Evolutionary conservation across 108 stramenopile genomes (phyloP).

Genomic region (Cyclotella sp.): DNA sequence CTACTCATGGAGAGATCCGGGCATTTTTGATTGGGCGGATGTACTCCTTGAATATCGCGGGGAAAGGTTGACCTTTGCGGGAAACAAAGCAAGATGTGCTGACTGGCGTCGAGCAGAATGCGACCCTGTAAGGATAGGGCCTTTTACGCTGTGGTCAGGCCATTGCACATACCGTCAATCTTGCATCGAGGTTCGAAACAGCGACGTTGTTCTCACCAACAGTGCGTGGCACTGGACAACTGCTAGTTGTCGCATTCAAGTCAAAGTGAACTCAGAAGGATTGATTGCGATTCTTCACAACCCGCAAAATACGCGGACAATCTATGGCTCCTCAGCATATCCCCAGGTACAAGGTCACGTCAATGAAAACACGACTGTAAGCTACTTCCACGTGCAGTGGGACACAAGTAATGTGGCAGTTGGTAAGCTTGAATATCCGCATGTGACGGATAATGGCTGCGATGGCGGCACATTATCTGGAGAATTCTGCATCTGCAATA

Average conservation of each 20-base stretch:
- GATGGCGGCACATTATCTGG: conserved; percentile 32
- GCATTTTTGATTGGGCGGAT: conserved; percentile 4
- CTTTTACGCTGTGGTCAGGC: neutral
- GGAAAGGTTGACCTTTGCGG: conserved; percentile 36
- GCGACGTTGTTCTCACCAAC: neutral
- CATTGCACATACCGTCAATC: conserved; percentile 28
- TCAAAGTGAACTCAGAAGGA: conserved; percentile 59
- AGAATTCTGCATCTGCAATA: conserved; percentile 47
- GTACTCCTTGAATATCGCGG: conserved; percentile 26
- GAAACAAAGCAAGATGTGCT: conserved; percentile 23
- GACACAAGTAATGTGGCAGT: conserved; percentile 21
- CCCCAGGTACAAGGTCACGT: conserved; percentile 26
- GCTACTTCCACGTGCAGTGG: conserved; percentile 38
- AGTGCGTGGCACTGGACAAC: conserved; percentile 56
- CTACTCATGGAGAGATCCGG: conserved; percentile 6
- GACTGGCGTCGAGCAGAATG: conserved; percentile 28
- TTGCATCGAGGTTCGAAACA: conserved; percentile 12
- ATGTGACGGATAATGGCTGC: conserved; percentile 31
- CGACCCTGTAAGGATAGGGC: conserved; percentile 17
- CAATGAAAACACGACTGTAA: conserved; percentile 20
- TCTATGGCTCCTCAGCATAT: neutral
- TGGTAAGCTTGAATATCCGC: conserved; percentile 30
- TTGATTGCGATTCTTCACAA: conserved; percentile 60
- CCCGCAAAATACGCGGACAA: conserved; percentile 1
- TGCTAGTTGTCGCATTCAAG: conserved; percentile 46